A percentile compares a stretch with the other conserved stretches of the same genome.
Conservation (phyloP, 441 rosid species). For the Daphne laureola region DNA sequence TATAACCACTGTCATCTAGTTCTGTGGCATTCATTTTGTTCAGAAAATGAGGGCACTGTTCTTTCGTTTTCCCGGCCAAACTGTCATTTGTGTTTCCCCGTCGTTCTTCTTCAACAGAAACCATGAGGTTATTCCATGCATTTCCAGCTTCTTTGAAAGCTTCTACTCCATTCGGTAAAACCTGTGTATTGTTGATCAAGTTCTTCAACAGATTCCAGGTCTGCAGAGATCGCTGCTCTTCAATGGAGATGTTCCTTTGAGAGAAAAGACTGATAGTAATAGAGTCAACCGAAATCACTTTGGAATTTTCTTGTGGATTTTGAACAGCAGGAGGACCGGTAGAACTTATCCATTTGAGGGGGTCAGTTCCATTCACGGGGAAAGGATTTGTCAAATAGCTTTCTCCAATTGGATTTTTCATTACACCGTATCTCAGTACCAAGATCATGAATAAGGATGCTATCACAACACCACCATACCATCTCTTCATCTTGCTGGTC, state of each 20-base stretch:
- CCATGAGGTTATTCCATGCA: slow-evolving; percentile 80
- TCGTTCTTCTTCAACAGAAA: slow-evolving; percentile 55
- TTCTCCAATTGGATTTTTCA: slow-evolving; percentile 54
- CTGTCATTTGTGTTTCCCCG: slow-evolving; percentile 38
- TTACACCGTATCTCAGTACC: slow-evolving; percentile 53
- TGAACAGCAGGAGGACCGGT: slow-evolving; percentile 45
- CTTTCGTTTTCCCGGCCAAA: slow-evolving; percentile 37
- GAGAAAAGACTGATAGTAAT: slow-evolving; percentile 51
- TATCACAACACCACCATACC: slow-evolving; percentile 65
- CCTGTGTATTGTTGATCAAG: slow-evolving; percentile 59
- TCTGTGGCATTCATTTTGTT: slow-evolving; percentile 72
- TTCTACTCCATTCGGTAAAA: slow-evolving; percentile 62
- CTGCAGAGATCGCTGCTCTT: slow-evolving; percentile 54
- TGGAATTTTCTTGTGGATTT: slow-evolving; percentile 45
- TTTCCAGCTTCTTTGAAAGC: slow-evolving; percentile 89
- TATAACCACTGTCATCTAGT: slow-evolving; percentile 32
- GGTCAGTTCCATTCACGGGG: slow-evolving; percentile 51
- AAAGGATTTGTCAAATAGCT: slow-evolving; percentile 36
- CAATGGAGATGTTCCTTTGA: slow-evolving; percentile 48
- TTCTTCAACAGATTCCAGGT: slow-evolving; percentile 67
- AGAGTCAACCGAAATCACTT: slow-evolving; percentile 49
- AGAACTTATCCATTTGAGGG: slow-evolving; percentile 65
- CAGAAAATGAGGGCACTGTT: slow-evolving; percentile 84
- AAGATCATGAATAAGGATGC: slow-evolving; percentile 69
- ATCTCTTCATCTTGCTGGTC: slow-evolving; percentile 65